Evolutionary conservation across 129 eudicot genomes (phyloP).

Genomic region (Silybum marianum): DNA sequence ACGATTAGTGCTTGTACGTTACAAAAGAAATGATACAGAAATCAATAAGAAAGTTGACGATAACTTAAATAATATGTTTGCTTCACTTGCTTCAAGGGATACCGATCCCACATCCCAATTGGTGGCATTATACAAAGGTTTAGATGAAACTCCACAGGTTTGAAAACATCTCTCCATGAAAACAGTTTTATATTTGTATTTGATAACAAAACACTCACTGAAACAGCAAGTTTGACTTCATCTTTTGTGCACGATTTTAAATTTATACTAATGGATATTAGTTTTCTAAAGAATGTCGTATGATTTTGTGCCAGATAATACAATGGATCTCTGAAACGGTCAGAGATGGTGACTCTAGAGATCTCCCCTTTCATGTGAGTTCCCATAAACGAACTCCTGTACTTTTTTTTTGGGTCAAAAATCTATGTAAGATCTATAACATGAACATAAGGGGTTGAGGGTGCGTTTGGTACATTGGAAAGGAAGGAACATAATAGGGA

Average conservation of each 20-base stretch:
- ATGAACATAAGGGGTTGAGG: not conserved
- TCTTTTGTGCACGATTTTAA: not conserved
- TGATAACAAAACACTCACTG: not conserved
- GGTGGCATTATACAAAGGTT: conserved; percentile 91
- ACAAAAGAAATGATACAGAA: conserved; percentile 55
- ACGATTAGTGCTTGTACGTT: conserved; percentile 72
- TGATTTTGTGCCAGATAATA: conserved; percentile 57
- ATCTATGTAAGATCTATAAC: not conserved
- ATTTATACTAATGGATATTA: not conserved
- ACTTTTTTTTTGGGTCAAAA: not conserved
- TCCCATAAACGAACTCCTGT: conserved; percentile 3
- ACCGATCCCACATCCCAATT: conserved; percentile 83
- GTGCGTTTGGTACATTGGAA: too few species aligned
- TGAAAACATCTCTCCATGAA: conserved; percentile 25
- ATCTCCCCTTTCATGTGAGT: conserved; percentile 88
- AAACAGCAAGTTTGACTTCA: not conserved
- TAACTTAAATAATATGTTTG: conserved; percentile 39
- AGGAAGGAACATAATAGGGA: too few species aligned
- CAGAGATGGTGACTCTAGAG: conserved; percentile 77
- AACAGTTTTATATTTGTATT: not conserved
- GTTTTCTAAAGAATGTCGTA: not conserved
- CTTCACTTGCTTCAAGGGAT: conserved; percentile 49
- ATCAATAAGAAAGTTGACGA: conserved; percentile 37
- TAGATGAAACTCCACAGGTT: conserved; percentile 70
- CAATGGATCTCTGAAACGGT: conserved; percentile 77